Base-by-base conservation (phyloP, 148 eudicot genomes). In the Hydrangea macrophylla region DNA sequence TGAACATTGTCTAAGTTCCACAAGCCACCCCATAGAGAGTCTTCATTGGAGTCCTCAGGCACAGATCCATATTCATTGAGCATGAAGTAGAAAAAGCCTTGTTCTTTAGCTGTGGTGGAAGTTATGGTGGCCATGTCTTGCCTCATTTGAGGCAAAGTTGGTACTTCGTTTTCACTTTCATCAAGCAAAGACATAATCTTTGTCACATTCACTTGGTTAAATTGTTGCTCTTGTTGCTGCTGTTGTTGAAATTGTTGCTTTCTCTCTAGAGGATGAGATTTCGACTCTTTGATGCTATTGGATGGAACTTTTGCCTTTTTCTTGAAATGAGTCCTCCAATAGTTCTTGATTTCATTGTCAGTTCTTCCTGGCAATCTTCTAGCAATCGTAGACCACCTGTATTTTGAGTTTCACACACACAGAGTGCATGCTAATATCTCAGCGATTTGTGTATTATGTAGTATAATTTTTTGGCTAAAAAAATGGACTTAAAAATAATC, bases 311-410 rank as follows among this genome's bases (percentile, higher is more conserved):
- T 82, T 1, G 67, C 70, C 63, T 76, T 77, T 39, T 84, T 88
- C 78, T 84, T 84, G 79, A 86, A 84, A 66, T 88, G 87, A 3
- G 95, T 88, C 39, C 95, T 75, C 95, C 95, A 88, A 11, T 88
- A 88, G 70, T 88, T 88, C 73, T 88, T 88, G 55, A 88, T 88
- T 73, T 88, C 95, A 23, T 88, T 88, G 32, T 88, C 95, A 0
- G 95, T 88, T 74, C 95, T 79, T 56, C 95, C 95, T 0, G 95
- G 95, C 69, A 88, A 68, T 71, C 87, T 84, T 31, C 90, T 78
- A 2, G 95, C 95, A 35, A 88, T 88, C 36, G 85, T 86, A 57
- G 95, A 88, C 95, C 95, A 88, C 68, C 95, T 88, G 3, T 62
- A 45, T 48, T 54, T 54, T 26, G 23, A 51, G 42, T 35, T 13